phyloP scores from a whole-genome alignment of 2,329 filamentous ascomycete genomes.

The Aciculosporium take region DNA sequence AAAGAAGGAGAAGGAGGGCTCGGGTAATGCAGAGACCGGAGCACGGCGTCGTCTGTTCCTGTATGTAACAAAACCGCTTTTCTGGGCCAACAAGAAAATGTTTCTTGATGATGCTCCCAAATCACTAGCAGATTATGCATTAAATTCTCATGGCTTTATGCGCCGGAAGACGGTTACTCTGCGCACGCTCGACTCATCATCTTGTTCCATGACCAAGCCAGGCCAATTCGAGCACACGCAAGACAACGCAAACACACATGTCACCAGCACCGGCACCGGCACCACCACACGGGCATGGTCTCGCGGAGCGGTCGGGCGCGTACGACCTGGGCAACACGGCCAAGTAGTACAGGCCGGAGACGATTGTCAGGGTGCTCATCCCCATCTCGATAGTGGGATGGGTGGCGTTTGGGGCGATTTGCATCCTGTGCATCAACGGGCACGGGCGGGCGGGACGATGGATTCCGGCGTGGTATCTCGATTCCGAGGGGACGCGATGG shows the following conservation, averaged over 20 bases:
- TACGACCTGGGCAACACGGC: background rate
- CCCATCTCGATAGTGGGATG: constrained; percentile 15
- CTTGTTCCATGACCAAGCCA: too few relatives aligned
- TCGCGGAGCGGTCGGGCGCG: background rate
- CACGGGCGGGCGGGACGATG: constrained; percentile 16
- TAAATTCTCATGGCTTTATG: too few relatives aligned
- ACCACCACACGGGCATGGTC: background rate
- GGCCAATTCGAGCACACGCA: too few relatives aligned
- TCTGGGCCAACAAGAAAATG: background rate
- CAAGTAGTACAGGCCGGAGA: background rate
- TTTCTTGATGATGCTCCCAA: background rate
- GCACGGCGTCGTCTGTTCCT: background rate
- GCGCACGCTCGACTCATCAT: too few relatives aligned
- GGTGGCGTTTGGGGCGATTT: constrained; percentile 18
- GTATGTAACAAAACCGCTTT: too few relatives aligned
- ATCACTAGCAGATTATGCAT: background rate
- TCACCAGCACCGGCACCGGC: background rate
- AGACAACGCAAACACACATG: background rate
- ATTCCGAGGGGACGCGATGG: constrained; percentile 10
- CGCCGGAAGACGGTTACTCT: too few relatives aligned
- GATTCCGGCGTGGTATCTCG: constrained; percentile 21
- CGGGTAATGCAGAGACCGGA: background rate
- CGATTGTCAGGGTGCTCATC: constrained; percentile 9
- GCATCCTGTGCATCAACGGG: constrained; percentile 18
- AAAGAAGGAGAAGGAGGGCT: background rate